Base-by-base conservation (phyloP, 148 eudicot genomes). In the Chenopodium quinoa region DNA sequence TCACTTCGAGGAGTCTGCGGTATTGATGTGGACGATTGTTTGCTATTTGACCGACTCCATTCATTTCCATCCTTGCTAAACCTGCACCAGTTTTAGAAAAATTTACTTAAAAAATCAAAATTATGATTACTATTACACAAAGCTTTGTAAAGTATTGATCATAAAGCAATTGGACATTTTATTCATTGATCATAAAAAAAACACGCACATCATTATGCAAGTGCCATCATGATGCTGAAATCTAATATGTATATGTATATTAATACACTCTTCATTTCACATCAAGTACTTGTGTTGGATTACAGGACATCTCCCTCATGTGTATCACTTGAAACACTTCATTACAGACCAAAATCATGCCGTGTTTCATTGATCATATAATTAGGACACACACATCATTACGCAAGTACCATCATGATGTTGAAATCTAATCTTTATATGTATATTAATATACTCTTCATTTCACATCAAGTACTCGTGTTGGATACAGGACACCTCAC, bases 61-160 rank as follows among this genome's bases (percentile, higher is more conserved):
- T 82, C 86, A 9, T 79, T 83, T 74, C 89, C 88, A 75, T 85
- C 83, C 76, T 83, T 87, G 78, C 83, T 79, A 67, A 58, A 81
- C 66, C 95, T 90, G 80, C 67, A 75, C 73, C 56, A 71, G 47
- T 50, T 3, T 71, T 46, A 58, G 9, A 73, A 29, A 29, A n/a
- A 23, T 47, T 47, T 31, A 64, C 72, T 81, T 44, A 48, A 2
- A 44, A 10, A 72, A 52, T 66, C 19, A 14, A 52, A 52, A 12
- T 14, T 10, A 52, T 10, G 12, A 48, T 22, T 32, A 32, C 34
- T 40, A 0, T 65, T 3, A 25, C 25, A 65, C 13, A n/a, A n/a
- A 58, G 17, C 17, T 60, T 20, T 60, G 64, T 37, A 54, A 66
- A 23, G 16, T 23, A 22, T 68, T 75, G 29, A 81, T 32, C 16